Base-by-base conservation (phyloP, 805 yeast genomes). In the Barnettozyma populi region DNA sequence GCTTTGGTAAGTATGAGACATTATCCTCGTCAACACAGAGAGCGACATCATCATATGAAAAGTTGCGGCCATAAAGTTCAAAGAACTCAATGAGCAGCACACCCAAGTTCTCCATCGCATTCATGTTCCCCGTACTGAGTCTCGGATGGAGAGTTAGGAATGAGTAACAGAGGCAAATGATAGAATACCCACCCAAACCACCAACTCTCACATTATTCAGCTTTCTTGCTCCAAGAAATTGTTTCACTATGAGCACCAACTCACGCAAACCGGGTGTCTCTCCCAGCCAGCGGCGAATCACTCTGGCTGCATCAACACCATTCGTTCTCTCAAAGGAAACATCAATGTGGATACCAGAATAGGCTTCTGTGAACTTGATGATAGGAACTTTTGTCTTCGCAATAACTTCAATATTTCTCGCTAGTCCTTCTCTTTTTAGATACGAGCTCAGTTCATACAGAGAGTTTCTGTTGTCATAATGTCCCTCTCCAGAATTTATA, bases 381-480 rank as follows among this genome's bases (percentile, higher is more conserved):
- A 92, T 92, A 2, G 99, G 99, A 19, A 92, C 97, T 55, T 90
- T 82, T 5, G 98, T 95, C 53, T 81, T 81, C 3, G 96, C 87
- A 42, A 92, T 84, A 4, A 90, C 95, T 60, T 88, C 94, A 20
- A 90, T 82, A 47, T 81, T 75, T 31, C 74, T 73, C 1, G 94
- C 95, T 40, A 89, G 65, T 13, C 76, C 73, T 37, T 73, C 68
- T 36, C 75, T 72, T 56, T 87, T 75, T 52, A 92, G 71, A 57
- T 75, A 78, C 5, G 89, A 79, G 2, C 96, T 81, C 10, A 92
- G 70, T 57, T 82, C 82, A 62, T 83, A 90, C 41, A 92, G 66
- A 21, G 78, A 70, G n/a, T 80, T 73, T 60, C 87, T 77, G 49
- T 75, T 77, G 57, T 79, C 89, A 45, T 70, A 70, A 55, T 78